Evolutionary conservation across 441 rosid species (phyloP), one percentile per base, ranked within the genome.

Genomic region (California macrophylla): DNA sequence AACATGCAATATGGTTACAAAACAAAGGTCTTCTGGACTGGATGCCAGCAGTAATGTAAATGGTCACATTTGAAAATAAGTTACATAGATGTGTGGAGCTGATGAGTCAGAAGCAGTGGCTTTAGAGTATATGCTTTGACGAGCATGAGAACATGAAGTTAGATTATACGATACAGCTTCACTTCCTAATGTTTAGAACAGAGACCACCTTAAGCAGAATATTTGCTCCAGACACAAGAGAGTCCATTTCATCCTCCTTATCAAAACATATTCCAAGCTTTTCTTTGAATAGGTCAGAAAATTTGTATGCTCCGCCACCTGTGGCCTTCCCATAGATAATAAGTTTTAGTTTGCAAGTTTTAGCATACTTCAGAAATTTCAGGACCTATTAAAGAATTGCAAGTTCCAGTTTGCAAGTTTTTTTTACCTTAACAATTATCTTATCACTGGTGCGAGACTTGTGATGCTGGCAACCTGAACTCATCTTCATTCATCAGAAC

Each of bases 171-270:
- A 52, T 24, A 52, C 18, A 52, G 18, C 60, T 52, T 20, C 21
- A 52, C 60, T 18, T 45, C 21, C 45, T 8, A 52, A 6, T 26
- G 5, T 38, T n/a, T 4, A 15, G 30, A 25, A 60, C 18, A 45
- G 23, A 62, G 34, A 67, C 18, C 70, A 94, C 98, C 93, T 94
- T 94, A 42, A 92, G 99, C 77, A 95, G 82, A 82, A 94, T 92
- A 83, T 94, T 90, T 70, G 99, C 98, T 72, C 99, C 98, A 32
- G 95, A 87, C 60, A 94, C 99, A 76, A 94, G 98, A 69, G 97
- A 92, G 70, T 90, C 83, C 99, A 94, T 94, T 81, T 94, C 99
- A 82, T 90, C 99, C 82, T 94, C 99, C 80, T 94, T 94, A 74
- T 94, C 99, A 70, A 94, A 88, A 81, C 91, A 85, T 75, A 90